Evolutionary conservation across 371 early-diverging fungal genomes (phyloP).

Genomic region (Haplosporangium sp.): DNA sequence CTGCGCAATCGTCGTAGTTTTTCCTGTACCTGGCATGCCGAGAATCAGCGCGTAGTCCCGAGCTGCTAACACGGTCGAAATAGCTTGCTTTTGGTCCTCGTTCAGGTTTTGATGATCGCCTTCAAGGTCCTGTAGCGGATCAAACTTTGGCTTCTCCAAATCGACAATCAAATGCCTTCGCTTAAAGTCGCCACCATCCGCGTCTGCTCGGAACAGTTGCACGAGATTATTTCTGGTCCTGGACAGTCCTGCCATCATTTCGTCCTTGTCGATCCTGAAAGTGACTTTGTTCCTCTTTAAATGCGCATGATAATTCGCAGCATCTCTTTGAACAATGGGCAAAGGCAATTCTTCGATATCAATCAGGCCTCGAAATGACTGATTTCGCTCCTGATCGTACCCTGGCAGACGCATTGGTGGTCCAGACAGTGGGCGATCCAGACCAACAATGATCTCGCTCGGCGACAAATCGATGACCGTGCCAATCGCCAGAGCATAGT

Average conservation of each 20-base stretch:
- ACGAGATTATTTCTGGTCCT: slow-evolving; percentile 81
- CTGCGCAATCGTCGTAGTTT: slow-evolving; percentile 92
- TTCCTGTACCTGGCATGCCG: slow-evolving; percentile 99
- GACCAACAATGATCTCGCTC: slow-evolving; percentile 62
- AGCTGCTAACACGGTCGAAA: slow-evolving; percentile 71
- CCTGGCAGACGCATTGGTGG: slow-evolving; percentile 59
- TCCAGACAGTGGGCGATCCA: slow-evolving; percentile 76
- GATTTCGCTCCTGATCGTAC: slow-evolving; percentile 64
- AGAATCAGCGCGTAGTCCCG: slow-evolving; percentile 93
- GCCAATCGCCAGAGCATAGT: slow-evolving; percentile 84
- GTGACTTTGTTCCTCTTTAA: slow-evolving; percentile 24
- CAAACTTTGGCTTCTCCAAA: slow-evolving; percentile 74
- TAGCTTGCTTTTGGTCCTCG: slow-evolving; percentile 71
- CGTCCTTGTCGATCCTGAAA: slow-evolving; percentile 91
- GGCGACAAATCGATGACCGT: slow-evolving; percentile 67
- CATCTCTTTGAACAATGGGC: background rate
- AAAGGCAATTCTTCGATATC: slow-evolving; percentile 30
- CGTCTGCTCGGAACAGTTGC: slow-evolving; percentile 66
- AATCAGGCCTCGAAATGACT: slow-evolving; percentile 59
- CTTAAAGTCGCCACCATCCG: slow-evolving; percentile 59
- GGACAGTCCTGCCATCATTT: slow-evolving; percentile 72
- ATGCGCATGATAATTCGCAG: slow-evolving; percentile 20
- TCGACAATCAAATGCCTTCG: slow-evolving; percentile 86
- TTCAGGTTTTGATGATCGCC: slow-evolving; percentile 60
- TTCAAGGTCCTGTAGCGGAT: slow-evolving; percentile 2